Evolutionary conservation across 805 yeast species (phyloP).

Genomic region (Cyberlindnera mrakii): DNA sequence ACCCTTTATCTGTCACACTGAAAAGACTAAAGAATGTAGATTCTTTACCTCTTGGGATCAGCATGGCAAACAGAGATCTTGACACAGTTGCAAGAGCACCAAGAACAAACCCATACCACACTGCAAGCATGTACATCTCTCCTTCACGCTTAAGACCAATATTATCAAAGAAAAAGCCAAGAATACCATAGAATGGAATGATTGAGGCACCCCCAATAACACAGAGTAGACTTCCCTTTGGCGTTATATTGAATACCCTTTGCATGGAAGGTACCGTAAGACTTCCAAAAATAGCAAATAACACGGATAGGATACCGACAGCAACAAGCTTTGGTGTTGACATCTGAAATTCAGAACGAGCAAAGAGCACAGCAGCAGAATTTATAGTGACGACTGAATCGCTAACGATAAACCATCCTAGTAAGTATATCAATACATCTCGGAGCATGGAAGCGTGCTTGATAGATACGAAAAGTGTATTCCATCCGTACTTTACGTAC

Average conservation of each 20-base stretch:
- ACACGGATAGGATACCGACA: constrained; percentile 60
- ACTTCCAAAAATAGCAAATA: constrained; percentile 66
- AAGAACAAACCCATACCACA: constrained; percentile 70
- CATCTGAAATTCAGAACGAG: constrained; percentile 67
- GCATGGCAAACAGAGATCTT: constrained; percentile 58
- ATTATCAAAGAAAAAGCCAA: constrained; percentile 51
- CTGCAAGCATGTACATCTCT: constrained; percentile 65
- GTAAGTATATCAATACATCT: constrained; percentile 59
- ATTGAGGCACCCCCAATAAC: constrained; percentile 55
- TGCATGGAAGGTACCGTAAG: constrained; percentile 44
- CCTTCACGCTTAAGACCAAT: constrained; percentile 57
- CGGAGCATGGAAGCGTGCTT: constrained; percentile 51
- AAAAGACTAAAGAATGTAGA: constrained; percentile 70
- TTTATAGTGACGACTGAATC: constrained; percentile 76
- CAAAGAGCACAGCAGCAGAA: constrained; percentile 72
- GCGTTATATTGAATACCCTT: constrained; percentile 31
- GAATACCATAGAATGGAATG: constrained; percentile 66
- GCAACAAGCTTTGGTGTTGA: constrained; percentile 56
- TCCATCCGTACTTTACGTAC: constrained; percentile 57
- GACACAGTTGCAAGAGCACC: constrained; percentile 71
- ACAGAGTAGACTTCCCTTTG: constrained; percentile 44
- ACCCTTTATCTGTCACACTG: constrained; percentile 76
- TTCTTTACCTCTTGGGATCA: constrained; percentile 72
- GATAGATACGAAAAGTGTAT: constrained; percentile 47
- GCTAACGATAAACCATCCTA: constrained; percentile 73